Evolutionary conservation across 1,284 basidiomycete species (phyloP).

Genomic region (Irpex lacteus): DNA sequence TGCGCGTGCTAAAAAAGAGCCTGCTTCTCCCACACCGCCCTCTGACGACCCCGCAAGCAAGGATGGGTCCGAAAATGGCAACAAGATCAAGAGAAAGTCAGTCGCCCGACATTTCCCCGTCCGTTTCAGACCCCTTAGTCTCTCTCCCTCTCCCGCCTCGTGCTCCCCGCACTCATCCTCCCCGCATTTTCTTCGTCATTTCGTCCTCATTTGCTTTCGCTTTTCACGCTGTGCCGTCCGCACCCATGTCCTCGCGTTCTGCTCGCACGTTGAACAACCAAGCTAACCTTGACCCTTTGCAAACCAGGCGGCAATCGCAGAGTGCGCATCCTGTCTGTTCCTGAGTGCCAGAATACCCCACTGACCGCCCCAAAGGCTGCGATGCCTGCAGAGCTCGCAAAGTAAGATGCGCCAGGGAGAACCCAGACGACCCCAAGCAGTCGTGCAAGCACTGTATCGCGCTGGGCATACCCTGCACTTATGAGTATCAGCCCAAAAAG

Average conservation of each 20-base stretch:
- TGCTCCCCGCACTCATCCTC: constrained; percentile 27
- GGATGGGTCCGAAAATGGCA: constrained; percentile 54
- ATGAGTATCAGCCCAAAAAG: constrained; percentile 90
- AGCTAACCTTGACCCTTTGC: constrained; percentile 28
- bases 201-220: constrained; percentile 21
- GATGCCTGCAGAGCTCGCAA: constrained; percentile 83
- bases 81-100: constrained; percentile 73
- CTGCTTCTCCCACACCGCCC: constrained; percentile 55
- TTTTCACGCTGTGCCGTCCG: constrained; percentile 16
- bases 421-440: constrained; percentile 69
- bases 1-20: constrained; percentile 64
- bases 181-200: constrained; percentile 23
- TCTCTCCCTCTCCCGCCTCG: constrained; percentile 37
- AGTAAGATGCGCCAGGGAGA: constrained; percentile 76
- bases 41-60: constrained; percentile 48
- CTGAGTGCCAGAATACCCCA: constrained; percentile 7
- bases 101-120: constrained; percentile 44
- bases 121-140: constrained; percentile 16
- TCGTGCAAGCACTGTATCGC: constrained; percentile 83
- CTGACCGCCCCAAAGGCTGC: constrained; percentile 51
- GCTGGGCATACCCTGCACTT: constrained; percentile 81
- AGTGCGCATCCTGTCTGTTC: constrained; percentile 43
- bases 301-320: constrained; percentile 72
- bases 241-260: constrained; percentile 21
- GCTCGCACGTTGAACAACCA: constrained; percentile 19